Conservation (phyloP, 2,329 filamentous ascomycete species). For the Ascochyta lentis region DNA sequence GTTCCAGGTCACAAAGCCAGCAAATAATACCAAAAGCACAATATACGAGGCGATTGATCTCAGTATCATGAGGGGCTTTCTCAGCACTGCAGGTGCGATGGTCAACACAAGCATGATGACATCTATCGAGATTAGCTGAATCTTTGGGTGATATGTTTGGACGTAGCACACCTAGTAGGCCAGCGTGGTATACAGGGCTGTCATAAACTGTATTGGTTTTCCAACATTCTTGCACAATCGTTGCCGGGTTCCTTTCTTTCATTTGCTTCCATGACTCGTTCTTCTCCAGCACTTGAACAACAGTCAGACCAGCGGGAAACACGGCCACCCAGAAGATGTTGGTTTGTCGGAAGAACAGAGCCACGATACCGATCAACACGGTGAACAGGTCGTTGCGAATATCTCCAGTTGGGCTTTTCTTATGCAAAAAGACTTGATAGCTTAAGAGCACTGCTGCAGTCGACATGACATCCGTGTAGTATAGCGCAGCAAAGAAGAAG, state of each 20-base stretch:
- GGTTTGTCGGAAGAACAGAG: slow-evolving; percentile 85
- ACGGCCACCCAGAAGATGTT: slow-evolving; percentile 95
- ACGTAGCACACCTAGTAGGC: too few relatives aligned
- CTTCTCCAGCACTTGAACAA: slow-evolving; percentile 37
- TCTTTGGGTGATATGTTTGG: too few relatives aligned
- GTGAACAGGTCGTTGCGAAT: slow-evolving; percentile 20
- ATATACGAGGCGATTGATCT: slow-evolving; percentile 60
- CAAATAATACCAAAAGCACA: slow-evolving; percentile 71
- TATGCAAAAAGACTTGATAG: slow-evolving; percentile 60
- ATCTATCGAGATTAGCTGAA: slow-evolving; percentile 24
- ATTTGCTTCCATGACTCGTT: slow-evolving; percentile 2
- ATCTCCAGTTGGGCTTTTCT: slow-evolving; percentile 25
- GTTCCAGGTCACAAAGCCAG: slow-evolving; percentile 81
- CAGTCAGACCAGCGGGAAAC: slow-evolving; percentile 68
- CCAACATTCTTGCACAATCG: slow-evolving; percentile 32
- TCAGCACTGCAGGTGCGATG: slow-evolving; percentile 64
- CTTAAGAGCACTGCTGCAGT: slow-evolving; percentile 75
- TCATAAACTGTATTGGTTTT: slow-evolving; percentile 32
- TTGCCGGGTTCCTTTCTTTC: background rate
- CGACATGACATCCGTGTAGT: slow-evolving; percentile 92
- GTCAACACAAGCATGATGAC: slow-evolving; percentile 59
- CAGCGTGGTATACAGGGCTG: slow-evolving; percentile 25
- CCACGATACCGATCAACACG: slow-evolving; percentile 65
- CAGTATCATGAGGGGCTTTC: slow-evolving; percentile 51
- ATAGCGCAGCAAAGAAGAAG: slow-evolving; percentile 95